Evolutionary conservation across 352 stramenopile species (phyloP), one percentile per base, ranked within the genome.

Genomic region (Stramenopiles sp.): DNA sequence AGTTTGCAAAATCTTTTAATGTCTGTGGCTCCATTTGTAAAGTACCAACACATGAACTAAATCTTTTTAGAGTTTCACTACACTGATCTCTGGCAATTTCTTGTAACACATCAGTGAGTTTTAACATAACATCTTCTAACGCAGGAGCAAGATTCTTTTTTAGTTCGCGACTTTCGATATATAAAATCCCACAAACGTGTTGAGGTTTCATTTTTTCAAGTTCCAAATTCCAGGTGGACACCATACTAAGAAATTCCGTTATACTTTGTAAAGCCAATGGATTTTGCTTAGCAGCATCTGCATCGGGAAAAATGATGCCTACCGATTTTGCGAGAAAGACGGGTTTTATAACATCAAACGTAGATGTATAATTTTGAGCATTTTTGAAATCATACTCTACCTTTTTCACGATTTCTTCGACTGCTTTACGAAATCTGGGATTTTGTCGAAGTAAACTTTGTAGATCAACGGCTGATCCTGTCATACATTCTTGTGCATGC

Each of bases 111-210:
- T 57, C 59, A 55, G 89, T 90, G 56, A 91, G 80, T 1, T 61
- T 51, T 29, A 76, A 67, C n/a, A 87, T 46, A 32, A 81, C 81
- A 6, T 68, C 62, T 10, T 72, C 66, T 0, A 66, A 77, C 56
- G 85, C 78, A 0, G 71, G 72, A n/a, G 75, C 73, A 26, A 91
- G 48, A 28, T 60, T 72, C 36, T 78, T 59, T 48, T 87, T 83
- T 8, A 91, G 65, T 44, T 86, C 80, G 3, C 71, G 56, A 29
- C 61, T 77, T 45, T 91, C 75, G 2, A 91, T 70, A 41, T 64
- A 55, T 3, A 91, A 45, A 20, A 78, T 84, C 0, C 75, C 75
- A 34, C 79, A 77, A 1, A 66, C 72, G 39, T 85, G 66, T 1
- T 70, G 66, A 0, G 62, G 65, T 17, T 67, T 58, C 68, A 90